Percentiles rank a stretch among this genome's conserved stretches.
These are phyloP conservation scores for Exophiala mesophila DNA, from an alignment of 2,329 filamentous ascomycete genomes.

Conservation along the genomic window DNA sequence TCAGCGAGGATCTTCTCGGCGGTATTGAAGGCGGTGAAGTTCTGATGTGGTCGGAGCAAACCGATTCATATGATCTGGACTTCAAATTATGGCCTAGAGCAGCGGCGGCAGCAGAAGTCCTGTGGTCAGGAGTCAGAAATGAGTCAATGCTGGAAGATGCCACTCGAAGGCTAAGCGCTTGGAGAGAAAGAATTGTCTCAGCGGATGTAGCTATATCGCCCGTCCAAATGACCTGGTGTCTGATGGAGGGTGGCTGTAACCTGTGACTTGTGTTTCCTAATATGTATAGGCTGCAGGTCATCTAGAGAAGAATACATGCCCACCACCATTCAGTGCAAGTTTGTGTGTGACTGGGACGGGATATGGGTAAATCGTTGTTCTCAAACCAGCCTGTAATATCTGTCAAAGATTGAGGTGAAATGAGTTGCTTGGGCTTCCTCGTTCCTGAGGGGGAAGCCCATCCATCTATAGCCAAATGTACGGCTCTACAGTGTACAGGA, in stretches of 20 bases:
- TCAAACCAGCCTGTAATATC: no score
- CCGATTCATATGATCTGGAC: constrained; percentile 71
- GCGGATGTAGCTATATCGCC: constrained; percentile 58
- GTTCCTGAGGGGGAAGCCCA: no score
- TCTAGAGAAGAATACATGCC: no score
- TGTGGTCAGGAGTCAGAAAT: constrained; percentile 53
- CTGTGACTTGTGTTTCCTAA: no score
- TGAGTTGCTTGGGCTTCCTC: no score
- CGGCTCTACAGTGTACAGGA: no score
- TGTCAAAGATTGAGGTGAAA: no score
- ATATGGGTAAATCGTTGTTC: no score
- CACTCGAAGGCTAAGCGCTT: constrained; percentile 63
- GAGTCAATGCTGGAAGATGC: constrained; percentile 49
- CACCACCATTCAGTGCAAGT: no score
- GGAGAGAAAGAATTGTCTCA: constrained; percentile 67
- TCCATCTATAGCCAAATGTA: no score
- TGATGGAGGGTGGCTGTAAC: constrained; percentile 43
- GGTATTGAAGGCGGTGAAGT: constrained; percentile 77
- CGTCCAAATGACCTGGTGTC: constrained; percentile 69
- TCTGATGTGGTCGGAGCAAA: constrained; percentile 74
- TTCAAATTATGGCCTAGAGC: constrained; percentile 50
- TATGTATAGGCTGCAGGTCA: no score
- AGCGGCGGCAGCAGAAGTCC: constrained; percentile 51
- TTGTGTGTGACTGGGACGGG: no score
- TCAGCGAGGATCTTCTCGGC: constrained; percentile 57